Evolutionary conservation across 2,329 filamentous ascomycete species (phyloP).

Genomic region (Botrytis deweyae): DNA sequence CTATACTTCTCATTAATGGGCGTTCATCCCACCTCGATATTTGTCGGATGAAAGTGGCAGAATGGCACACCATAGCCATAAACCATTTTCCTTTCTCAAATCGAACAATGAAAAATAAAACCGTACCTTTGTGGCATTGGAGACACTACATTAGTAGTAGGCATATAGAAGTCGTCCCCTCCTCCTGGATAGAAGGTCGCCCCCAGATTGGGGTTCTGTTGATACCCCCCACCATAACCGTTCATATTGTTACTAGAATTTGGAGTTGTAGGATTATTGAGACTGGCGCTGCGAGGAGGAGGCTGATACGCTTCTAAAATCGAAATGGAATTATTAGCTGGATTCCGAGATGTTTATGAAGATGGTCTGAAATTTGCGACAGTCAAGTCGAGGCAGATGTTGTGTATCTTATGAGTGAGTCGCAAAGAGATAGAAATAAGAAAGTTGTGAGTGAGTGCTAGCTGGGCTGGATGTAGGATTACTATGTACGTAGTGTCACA

Average conservation of each 20-base stretch:
- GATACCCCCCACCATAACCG: conserved; percentile 23
- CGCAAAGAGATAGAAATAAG: background rate
- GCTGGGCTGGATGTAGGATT: background rate
- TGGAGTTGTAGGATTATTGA: background rate
- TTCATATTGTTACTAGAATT: conserved; percentile 22
- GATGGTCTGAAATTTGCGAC: background rate
- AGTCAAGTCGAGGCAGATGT: background rate
- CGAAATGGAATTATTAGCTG: background rate
- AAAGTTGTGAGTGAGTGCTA: background rate
- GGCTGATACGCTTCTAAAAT: conserved; percentile 12
- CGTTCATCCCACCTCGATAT: background rate
- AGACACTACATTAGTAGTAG: conserved; percentile 58
- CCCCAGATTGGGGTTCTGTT: conserved; percentile 43
- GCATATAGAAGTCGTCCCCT: conserved; percentile 67
- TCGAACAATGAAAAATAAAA: conserved; percentile 14
- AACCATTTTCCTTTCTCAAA: background rate
- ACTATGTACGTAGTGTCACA: background rate
- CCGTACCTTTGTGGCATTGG: conserved; percentile 66
- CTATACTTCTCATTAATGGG: conserved; percentile 47
- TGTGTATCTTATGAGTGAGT: background rate
- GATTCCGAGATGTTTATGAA: background rate
- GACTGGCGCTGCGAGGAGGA: conserved; percentile 16
- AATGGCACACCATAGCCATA: conserved; percentile 4
- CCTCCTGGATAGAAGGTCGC: conserved; percentile 69
- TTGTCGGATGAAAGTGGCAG: conserved; percentile 1